Conservation (phyloP, 352 stramenopile species). For the Globisporangium parvum region DNA sequence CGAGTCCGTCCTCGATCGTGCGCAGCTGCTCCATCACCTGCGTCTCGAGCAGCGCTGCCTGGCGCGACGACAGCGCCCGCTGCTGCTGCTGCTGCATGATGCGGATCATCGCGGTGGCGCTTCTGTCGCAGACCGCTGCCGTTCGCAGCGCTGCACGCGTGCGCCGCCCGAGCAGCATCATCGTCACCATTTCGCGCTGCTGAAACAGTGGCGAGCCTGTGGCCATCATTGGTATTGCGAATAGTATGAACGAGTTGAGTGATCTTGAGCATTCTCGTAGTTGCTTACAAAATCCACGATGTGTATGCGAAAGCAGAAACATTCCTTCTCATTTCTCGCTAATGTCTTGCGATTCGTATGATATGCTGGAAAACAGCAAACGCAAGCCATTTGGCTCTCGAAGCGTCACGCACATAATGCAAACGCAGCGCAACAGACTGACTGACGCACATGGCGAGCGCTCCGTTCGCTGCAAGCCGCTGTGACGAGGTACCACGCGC, state of each 20-base stretch:
- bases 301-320: too few species aligned
- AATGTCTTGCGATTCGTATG: too few species aligned
- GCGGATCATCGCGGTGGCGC: not conserved
- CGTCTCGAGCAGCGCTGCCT: conserved; percentile 62
- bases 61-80: conserved; percentile 55
- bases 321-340: too few species aligned
- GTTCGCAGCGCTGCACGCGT: conserved; percentile 1
- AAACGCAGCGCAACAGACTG: not conserved
- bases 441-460: not conserved
- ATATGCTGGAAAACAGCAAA: not conserved
- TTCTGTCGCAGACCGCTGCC: not conserved
- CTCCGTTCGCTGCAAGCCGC: not conserved
- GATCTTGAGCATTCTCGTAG: too few species aligned
- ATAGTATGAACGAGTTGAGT: too few species aligned
- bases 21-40: conserved; percentile 72
- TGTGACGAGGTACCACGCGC: not conserved
- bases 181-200: not conserved
- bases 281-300: too few species aligned
- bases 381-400: not conserved
- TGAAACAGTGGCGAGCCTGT: too few species aligned
- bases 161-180: conserved; percentile 17
- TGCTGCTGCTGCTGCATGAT: not conserved
- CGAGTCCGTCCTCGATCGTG: conserved; percentile 60
- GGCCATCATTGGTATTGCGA: too few species aligned
- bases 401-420: not conserved